A percentile compares a stretch with the other conserved stretches of the same genome.
phyloP scores from a whole-genome alignment of 1,284 basidiomycete genomes.

The Inonotus hispidus region DNA sequence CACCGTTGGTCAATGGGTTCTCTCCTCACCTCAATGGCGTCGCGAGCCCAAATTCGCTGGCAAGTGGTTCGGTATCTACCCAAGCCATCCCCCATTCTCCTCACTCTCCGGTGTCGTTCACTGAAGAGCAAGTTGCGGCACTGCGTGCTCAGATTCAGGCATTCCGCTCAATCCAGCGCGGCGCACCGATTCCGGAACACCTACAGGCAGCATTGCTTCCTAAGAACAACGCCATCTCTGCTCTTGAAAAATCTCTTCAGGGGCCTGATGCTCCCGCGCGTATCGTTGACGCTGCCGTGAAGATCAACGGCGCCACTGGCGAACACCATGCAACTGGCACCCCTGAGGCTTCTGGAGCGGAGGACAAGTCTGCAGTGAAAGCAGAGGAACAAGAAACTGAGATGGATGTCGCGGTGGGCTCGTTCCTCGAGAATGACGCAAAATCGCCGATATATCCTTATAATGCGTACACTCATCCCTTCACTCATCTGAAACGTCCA shows the following conservation, averaged over 20 bases:
- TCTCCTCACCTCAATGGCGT: constrained; percentile 17
- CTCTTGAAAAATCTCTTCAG: constrained; percentile 60
- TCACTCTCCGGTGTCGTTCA: constrained; percentile 73
- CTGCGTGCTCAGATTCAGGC: constrained; percentile 88
- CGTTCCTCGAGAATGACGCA: constrained; percentile 76
- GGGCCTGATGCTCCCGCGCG: constrained; percentile 54
- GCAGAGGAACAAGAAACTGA: constrained; percentile 27
- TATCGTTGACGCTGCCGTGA: constrained; percentile 74
- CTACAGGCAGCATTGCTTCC: constrained; percentile 76
- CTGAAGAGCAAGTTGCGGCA: constrained; percentile 77
- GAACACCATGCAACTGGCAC: constrained; percentile 28
- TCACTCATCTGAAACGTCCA: constrained; percentile 65
- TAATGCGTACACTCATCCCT: constrained; percentile 90
- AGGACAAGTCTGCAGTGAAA: constrained; percentile 26
- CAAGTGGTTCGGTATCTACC: constrained; percentile 27
- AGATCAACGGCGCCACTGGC: constrained; percentile 61
- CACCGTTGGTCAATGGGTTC: constrained; percentile 22
- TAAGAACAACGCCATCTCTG: constrained; percentile 50
- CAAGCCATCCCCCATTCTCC: constrained; percentile 32
- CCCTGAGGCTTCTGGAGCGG: constrained; percentile 10
- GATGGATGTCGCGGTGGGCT: constrained; percentile 56
- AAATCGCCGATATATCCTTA: constrained; percentile 89
- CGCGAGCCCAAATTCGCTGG: constrained; percentile 26
- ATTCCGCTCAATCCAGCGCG: constrained; percentile 79
- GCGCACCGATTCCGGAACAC: constrained; percentile 74